Base-by-base conservation (phyloP, 331 rosid genomes). In the Saraca asoca region DNA sequence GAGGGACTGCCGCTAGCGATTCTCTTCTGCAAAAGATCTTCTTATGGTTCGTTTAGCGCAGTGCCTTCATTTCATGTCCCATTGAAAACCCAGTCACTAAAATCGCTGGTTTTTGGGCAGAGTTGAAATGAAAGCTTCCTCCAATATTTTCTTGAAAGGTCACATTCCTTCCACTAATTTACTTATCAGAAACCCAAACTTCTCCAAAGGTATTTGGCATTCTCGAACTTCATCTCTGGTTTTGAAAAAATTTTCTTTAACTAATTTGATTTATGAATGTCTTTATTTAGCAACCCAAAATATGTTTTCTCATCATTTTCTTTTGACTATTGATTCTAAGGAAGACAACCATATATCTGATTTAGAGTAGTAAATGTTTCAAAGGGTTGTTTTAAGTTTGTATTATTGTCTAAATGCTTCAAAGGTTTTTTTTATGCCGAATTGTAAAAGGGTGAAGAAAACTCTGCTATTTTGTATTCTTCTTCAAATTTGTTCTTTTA, bases 61-160 rank as follows among this genome's bases (percentile, higher is more conserved):
- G 31, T 24, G 1, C 2, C 31, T 24, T 24, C 31, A 24, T 24
- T 24, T 24, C 31, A 3, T 3, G 31, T 24, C 31, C 31, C 31
- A 24, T 24, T 24, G 31, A 24, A 24, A 24, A 24, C 31, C 31
- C 31, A 1, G 31, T 24, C 31, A 24, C 31, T 24, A 3, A 24
- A 24, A 24, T 24, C 31, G 31, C 31, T 24, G 31, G 31, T 24
- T 24, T 24, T 1, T 3, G 1, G 31, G 31, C 31, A 24, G 31
- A 24, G 2, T 24, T 24, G 51, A 61, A 39, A 81, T 85, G 95
- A 81, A 68, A 71, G 75, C 73, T 61, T 78, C 89, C 62, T 85
- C 86, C 64, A 37, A 38, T 80, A 75, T 85, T 62, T 78, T 85
- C 75, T 87, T 83, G 51, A 61, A 67, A 48, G 80, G 80, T 51